Evolutionary conservation across 257 asterid genomes (phyloP), one percentile per base, ranked within the genome.

Genomic region (Rauvolfia tetraphylla): DNA sequence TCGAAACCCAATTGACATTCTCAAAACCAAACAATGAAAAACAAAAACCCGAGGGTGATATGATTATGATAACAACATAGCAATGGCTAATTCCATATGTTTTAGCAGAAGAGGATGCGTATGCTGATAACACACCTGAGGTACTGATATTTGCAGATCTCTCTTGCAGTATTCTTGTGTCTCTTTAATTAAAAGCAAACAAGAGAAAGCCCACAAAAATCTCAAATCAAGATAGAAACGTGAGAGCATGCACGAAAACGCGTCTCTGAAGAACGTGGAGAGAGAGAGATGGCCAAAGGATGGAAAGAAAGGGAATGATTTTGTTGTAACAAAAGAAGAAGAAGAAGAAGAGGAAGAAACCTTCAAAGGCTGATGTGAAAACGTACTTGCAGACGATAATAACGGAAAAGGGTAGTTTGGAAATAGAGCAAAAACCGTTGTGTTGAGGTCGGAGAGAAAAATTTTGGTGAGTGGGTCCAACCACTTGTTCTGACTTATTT

Each of bases 381-480:
- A 41, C 22, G 31, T 67, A 42, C 29, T 72, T 74, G 74, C 59
- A 13, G 78, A 63, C 63, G 54, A 42, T 71, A 77, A 81, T 56
- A 81, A 81, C 84, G 42, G 78, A 76, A 71, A 68, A 44, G 84
- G 76, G 75, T 58, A 51, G 17, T 56, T 72, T 57, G n/a, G 78
- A 79, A 73, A 65, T 68, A 34, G 9, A 39, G 23, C 10, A 44
- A 34, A 34, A 53, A 69, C 72, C 81, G 84, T 82, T 79, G 74
- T 78, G 27, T 75, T 75, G 84, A 86, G 85, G 79, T 51, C 80
- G 75, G 73, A 44, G 29, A 11, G 23, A 34, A 63, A 71, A 8
- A 46, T 71, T n/a, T 58, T 23, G 25, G 69, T 8, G 58, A 7
- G 62, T 44, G 76, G 72, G 22, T 57, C 75, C 69, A 1, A 0